Evolutionary conservation across 1,284 basidiomycete genomes (phyloP), one percentile per base, ranked within the genome.

Genomic region (Apiotrichum gamsii): DNA sequence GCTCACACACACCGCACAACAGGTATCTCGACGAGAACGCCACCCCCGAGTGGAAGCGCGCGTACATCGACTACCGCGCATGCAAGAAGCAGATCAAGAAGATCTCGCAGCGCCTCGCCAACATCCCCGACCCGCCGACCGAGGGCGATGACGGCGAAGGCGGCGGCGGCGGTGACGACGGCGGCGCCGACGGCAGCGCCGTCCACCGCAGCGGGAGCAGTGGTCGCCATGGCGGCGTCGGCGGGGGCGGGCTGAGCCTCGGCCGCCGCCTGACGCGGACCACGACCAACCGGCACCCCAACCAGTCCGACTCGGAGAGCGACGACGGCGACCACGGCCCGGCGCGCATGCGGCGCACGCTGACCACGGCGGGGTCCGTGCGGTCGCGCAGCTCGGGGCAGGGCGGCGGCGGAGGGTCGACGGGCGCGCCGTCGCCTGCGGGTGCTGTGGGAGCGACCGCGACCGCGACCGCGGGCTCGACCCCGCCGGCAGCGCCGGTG

Each of bases 81-180:
- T 64, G 66, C 41, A 74, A 73, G 58, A 73, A 74, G 54, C 55
- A 57, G 16, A 71, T 74, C 61, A 73, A 72, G 51, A 59, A 63
- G 20, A 54, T 72, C 6, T 53, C 52, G 4, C 36, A 40, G 3
- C 58, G 67, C 4, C 34, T 69, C 34, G 57, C 60, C 5, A 54
- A 64, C 21, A 19, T 20, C 4, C 40, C 30, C 10, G 42, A 39
- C 8, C 36, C 36, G 4, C 35, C 25, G n/a, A 10, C 33, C 8
- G 18, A 54, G 11, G 57, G 40, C 15, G 51, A 56, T 23, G 9
- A 21, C 11, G 29, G 11, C 6, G 40, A 49, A 14, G 51, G 33
- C 31, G 47, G 52, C 14, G 57, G 40, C 15, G 51, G 55, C 23
- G 9, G 31, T 13, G 29, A n/a, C 6, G 40, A 49, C 14, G 51